Evolutionary conservation across 1,139 yeast genomes (phyloP).

Genomic region (Protomyces macrosporus): DNA sequence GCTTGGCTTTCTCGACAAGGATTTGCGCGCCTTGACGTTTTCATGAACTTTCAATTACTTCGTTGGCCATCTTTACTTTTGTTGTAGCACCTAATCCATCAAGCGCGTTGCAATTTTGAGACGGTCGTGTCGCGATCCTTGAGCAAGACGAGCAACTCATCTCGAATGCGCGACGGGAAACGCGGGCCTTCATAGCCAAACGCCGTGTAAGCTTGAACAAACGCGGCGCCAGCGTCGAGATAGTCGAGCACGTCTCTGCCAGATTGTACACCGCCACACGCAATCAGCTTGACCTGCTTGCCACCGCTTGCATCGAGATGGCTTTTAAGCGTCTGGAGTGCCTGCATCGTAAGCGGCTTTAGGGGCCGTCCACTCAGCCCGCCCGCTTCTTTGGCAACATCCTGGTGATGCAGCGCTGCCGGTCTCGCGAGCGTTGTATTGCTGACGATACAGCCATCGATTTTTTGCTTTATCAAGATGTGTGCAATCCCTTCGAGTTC

Average conservation of each 20-base stretch:
- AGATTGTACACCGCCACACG: constrained; percentile 86
- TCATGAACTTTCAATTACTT: not conserved
- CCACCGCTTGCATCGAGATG: constrained; percentile 40
- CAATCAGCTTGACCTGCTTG: constrained; percentile 53
- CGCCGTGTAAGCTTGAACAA: constrained; percentile 78
- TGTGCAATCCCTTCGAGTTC: constrained; percentile 80
- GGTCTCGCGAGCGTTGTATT: constrained; percentile 80
- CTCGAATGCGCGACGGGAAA: constrained; percentile 67
- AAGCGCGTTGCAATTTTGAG: not conserved
- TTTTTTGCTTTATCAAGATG: constrained; percentile 67
- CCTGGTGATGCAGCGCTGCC: constrained; percentile 42
- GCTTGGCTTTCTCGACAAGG: not conserved
- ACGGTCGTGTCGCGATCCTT: constrained; percentile 52
- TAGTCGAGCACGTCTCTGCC: constrained; percentile 88
- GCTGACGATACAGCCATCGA: constrained; percentile 88
- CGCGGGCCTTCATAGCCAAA: constrained; percentile 95
- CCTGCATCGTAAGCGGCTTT: constrained; percentile 69
- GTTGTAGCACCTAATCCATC: not conserved
- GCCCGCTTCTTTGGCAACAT: constrained; percentile 53
- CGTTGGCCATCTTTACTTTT: too few species aligned
- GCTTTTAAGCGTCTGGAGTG: constrained; percentile 63
- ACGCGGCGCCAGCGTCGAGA: constrained; percentile 89
- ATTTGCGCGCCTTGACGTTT: not conserved
- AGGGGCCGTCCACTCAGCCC: constrained; percentile 92
- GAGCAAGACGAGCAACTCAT: constrained; percentile 64